Evolutionary conservation across 345 rosid genomes (phyloP).

Genomic region (Reutealis trisperma): DNA sequence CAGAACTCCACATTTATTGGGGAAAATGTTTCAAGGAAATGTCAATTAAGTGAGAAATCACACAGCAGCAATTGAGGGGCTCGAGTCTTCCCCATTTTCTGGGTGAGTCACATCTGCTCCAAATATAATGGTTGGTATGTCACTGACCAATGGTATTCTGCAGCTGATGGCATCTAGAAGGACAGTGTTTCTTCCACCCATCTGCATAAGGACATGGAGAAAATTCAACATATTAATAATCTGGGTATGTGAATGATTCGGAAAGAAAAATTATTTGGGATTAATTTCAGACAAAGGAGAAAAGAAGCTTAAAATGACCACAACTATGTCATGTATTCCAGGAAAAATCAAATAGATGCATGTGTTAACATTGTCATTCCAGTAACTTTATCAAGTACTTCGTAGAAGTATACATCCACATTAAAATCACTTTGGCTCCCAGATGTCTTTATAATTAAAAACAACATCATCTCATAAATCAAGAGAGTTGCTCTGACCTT

Average conservation of each 20-base stretch:
- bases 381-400: background rate
- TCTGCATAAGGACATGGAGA: constrained; percentile 47
- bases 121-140: constrained; percentile 95
- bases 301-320: background rate
- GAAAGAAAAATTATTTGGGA: background rate
- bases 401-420: background rate
- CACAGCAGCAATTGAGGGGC: constrained; percentile 99
- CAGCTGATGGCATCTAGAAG: constrained; percentile 96
- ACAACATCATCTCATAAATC: background rate
- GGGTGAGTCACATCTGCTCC: constrained; percentile 99
- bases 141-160: constrained; percentile 93
- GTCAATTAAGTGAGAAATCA: constrained; percentile 14
- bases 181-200: constrained; percentile 99
- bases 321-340: background rate
- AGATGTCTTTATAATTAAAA: background rate
- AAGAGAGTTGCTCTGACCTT: constrained; percentile 55
- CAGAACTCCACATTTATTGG: background rate
- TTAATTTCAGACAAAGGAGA: background rate
- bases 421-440: background rate
- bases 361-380: background rate
- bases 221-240: background rate
- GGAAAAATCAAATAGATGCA: background rate
- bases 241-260: background rate
- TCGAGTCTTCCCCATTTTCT: constrained; percentile 98
- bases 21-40: background rate